These are phyloP conservation scores for Phycomyces blakesleeanus DNA, from an alignment of 192 early-diverging fungal species.

Conservation along the genomic window DNA sequence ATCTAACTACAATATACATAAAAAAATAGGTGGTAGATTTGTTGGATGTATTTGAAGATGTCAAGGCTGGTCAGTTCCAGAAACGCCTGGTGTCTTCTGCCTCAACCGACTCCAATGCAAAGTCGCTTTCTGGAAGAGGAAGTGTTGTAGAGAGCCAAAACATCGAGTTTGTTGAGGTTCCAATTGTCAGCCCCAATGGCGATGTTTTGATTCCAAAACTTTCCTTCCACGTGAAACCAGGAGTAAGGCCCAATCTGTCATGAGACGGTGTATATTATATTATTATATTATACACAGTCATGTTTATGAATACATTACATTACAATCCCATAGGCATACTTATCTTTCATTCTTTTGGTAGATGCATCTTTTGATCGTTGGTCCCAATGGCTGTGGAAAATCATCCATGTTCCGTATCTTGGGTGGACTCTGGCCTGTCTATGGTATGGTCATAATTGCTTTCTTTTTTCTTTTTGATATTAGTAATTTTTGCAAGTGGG, in stretches of 20 bases:
- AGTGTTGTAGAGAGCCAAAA: slow-evolving; percentile 66
- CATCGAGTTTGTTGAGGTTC: slow-evolving; percentile 88
- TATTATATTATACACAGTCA: no score
- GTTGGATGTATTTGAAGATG: slow-evolving; percentile 84
- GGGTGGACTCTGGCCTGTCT: slow-evolving; percentile 94
- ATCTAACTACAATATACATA: no score
- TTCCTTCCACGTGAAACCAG: slow-evolving; percentile 84
- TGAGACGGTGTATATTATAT: not conserved
- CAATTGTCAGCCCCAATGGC: slow-evolving; percentile 92
- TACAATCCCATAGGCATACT: no score
- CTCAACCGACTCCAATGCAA: slow-evolving; percentile 50
- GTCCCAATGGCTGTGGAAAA: slow-evolving; percentile 95
- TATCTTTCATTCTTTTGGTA: slow-evolving; percentile 3
- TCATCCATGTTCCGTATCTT: slow-evolving; percentile 94
- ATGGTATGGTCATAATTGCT: slow-evolving; percentile 60
- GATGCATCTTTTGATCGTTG: slow-evolving; percentile 84
- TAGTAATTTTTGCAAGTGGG: no score
- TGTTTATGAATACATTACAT: no score
- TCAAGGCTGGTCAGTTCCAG: slow-evolving; percentile 73
- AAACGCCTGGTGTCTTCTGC: slow-evolving; percentile 64
- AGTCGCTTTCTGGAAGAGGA: slow-evolving; percentile 61
- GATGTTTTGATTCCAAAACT: slow-evolving; percentile 86
- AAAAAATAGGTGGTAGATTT: slow-evolving; percentile 62
- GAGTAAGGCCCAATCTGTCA: slow-evolving; percentile 33
- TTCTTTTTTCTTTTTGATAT: no score